Conservation (phyloP, 139 green algal genomes). For the Chlorella sorokiniana region DNA sequence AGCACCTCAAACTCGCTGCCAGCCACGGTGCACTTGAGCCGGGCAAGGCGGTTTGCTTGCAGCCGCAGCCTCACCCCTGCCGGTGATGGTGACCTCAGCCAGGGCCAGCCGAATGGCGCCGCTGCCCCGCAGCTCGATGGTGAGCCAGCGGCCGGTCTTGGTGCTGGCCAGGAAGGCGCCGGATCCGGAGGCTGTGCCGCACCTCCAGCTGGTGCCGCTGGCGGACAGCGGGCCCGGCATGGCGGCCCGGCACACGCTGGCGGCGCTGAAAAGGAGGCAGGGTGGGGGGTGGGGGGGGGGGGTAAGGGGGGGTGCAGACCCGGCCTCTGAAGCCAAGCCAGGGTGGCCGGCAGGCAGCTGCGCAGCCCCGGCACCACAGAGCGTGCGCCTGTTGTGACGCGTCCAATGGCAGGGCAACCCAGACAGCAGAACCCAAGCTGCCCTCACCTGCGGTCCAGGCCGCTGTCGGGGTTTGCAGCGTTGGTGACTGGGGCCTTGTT, state of each 20-base stretch:
- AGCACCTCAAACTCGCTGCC: too few species aligned
- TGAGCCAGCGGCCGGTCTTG: not conserved
- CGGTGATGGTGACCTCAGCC: not conserved
- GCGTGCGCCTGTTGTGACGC: too few species aligned
- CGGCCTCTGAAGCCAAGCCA: too few species aligned
- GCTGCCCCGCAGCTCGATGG: not conserved
- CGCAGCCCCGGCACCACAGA: too few species aligned
- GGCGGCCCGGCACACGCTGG: not conserved
- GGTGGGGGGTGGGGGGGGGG: too few species aligned
- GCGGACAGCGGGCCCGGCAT: not conserved
- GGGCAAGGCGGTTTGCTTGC: too few species aligned
- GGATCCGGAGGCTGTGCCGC: not conserved
- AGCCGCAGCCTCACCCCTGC: not conserved
- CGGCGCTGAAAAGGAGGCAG: not conserved
- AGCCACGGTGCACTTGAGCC: too few species aligned
- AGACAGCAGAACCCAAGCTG: not conserved
- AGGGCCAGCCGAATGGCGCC: not conserved
- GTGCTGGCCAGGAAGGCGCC: not conserved
- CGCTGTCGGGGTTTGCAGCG: not conserved
- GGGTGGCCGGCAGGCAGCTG: too few species aligned
- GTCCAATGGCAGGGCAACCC: not conserved
- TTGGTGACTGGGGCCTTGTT: not conserved
- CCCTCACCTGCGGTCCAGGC: conserved; percentile 16
- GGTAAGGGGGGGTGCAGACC: too few species aligned
- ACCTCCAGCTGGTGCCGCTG: not conserved